Base-by-base conservation (phyloP, 768 basidiomycete genomes). In the Agaricus subrufescens region DNA sequence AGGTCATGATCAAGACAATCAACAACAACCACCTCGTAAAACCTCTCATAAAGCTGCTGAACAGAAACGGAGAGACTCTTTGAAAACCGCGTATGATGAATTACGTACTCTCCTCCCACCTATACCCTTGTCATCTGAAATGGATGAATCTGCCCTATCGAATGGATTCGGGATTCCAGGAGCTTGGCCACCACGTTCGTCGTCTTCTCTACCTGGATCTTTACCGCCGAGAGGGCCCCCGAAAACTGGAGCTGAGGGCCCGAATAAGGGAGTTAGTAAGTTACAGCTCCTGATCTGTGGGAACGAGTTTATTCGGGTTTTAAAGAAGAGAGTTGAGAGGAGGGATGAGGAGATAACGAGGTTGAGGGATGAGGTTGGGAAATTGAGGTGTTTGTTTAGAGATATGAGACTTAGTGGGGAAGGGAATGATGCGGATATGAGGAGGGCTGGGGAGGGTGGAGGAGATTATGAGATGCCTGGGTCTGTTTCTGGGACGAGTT, bases 31-130 rank as follows among this genome's bases (percentile, higher is more conserved):
- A 50, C 58, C 52, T 34, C 71, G 84, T 57, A 92, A 91, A 69
- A 87, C 86, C 29, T 91, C 91, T 6, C 91, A 99, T 72, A 98
- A 98, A 71, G 91, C 87, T 11, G 97, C 97, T 4, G 97, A 99
- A 71, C 97, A 99, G 69, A 94, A 95, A 67, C 88, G 97, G 45
- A 86, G 97, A 8, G 96, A 99, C 71, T 94, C 92, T 44, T 83
- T 98, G 58, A 99, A 98, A 74, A 86, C 89, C 14, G 93, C 94
- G 3, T 98, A 89, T 64, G 91, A 94, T 62, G 90, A 92, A 52
- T 77, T 94, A 10, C 87, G 91, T 14, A 68, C 75, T 15, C 76
- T 98, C 14, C 79, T 99, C 0, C 97, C 97, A 1, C 91, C 92
- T 6, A 91, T 97, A 62, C 88, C 92, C 9, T 76, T 92, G 1